Percentiles rank a stretch among this genome's conserved stretches.
Conservation (phyloP, 805 yeast species). For the Teunomyces kruisii region DNA sequence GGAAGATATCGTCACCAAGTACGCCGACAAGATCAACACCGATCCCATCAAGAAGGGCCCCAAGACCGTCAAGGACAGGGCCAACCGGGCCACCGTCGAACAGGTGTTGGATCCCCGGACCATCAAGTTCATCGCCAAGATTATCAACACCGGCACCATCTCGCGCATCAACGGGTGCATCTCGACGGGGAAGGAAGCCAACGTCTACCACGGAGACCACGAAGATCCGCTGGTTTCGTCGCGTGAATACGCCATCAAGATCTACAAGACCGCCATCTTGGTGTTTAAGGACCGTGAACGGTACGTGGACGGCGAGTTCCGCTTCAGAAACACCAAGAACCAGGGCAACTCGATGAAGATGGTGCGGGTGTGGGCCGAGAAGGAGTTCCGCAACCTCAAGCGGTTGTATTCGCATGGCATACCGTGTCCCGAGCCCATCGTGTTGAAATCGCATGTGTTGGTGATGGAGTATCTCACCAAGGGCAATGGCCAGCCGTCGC, state of each 20-base stretch:
- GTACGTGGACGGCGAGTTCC: conserved; percentile 92
- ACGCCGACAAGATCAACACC: conserved; percentile 62
- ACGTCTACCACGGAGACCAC: conserved; percentile 74
- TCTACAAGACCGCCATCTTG: conserved; percentile 91
- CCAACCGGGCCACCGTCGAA: conserved; percentile 95
- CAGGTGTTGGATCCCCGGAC: conserved; percentile 97
- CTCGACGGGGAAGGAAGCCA: conserved; percentile 98
- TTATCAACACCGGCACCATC: conserved; percentile 80
- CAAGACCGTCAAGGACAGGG: conserved; percentile 70
- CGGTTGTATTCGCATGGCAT: conserved; percentile 76
- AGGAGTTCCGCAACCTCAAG: conserved; percentile 90
- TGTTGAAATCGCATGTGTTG: conserved; percentile 82
- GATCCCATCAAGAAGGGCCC: conserved; percentile 60
- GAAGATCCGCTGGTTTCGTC: conserved; percentile 43
- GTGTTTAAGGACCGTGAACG: conserved; percentile 97
- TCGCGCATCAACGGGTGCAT: conserved; percentile 90
- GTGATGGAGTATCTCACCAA: conserved; percentile 87
- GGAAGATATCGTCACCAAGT: conserved; percentile 56
- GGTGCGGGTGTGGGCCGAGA: conserved; percentile 99
- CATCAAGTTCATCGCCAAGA: conserved; percentile 72
- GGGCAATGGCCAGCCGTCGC: conserved; percentile 88
- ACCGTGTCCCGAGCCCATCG: conserved; percentile 93
- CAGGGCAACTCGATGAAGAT: conserved; percentile 94
- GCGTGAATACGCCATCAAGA: conserved; percentile 79
- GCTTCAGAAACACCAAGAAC: conserved; percentile 81